Conservation (phyloP, 73 alveolate genomes). For the Diophrys appendiculata region DNA sequence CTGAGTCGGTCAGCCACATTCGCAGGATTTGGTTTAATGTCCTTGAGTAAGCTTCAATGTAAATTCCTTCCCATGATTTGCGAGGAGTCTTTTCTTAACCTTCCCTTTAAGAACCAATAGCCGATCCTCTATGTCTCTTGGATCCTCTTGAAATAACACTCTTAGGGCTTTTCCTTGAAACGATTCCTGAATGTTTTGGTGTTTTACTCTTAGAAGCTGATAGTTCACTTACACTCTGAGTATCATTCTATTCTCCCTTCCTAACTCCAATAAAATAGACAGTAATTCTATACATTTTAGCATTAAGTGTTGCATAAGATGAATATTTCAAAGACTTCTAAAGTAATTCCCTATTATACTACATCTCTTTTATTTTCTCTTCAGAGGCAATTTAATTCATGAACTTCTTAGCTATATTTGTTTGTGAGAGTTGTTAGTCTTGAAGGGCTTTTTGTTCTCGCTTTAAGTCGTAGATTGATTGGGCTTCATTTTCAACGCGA, state of each 20-base stretch:
- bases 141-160: neutral
- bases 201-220: neutral
- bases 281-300: neutral
- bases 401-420: constrained; percentile 14
- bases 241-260: neutral
- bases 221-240: neutral
- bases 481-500: constrained; percentile 48
- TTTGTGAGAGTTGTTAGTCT: neutral
- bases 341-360: neutral
- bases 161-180: neutral
- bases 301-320: neutral
- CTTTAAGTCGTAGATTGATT: constrained; percentile 16
- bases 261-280: neutral
- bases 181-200: neutral
- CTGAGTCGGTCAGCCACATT: neutral
- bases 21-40: neutral
- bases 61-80: neutral
- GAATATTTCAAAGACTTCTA: neutral
- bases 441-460: neutral
- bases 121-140: neutral
- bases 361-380: neutral
- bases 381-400: neutral
- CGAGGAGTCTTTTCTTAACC: neutral
- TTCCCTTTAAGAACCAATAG: neutral
- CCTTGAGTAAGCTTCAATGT: constrained; percentile 13